phyloP scores from a whole-genome alignment of 2,329 filamentous ascomycete genomes.

The Phoma sp. region DNA sequence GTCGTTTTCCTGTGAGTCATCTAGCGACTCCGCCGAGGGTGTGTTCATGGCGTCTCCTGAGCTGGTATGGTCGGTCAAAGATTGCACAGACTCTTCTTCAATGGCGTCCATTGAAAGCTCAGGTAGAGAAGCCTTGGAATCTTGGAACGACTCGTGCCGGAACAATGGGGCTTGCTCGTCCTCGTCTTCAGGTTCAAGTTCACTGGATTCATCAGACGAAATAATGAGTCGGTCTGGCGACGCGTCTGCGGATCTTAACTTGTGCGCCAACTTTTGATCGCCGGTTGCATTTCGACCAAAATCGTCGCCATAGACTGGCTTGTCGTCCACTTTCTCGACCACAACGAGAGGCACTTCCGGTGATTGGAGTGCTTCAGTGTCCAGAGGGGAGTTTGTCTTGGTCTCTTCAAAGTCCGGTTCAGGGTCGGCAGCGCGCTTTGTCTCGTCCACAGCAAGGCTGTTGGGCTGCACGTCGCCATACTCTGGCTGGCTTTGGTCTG shows the following conservation, averaged over 20 bases:
- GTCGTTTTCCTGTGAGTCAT: constrained; percentile 5
- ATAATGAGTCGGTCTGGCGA: constrained; percentile 43
- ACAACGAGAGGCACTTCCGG: constrained; percentile 34
- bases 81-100: constrained; percentile 26
- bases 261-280: constrained; percentile 44
- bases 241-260: constrained; percentile 41
- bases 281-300: constrained; percentile 42
- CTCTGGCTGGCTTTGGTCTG: constrained; percentile 26
- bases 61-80: constrained; percentile 30
- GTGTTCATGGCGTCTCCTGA: constrained; percentile 26
- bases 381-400: constrained; percentile 20
- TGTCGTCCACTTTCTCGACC: constrained; percentile 46
- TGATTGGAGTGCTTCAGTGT: constrained; percentile 15
- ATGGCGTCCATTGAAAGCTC: constrained; percentile 21
- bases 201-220: constrained; percentile 24
- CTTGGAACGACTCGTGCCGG: constrained; percentile 37
- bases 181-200: constrained; percentile 24
- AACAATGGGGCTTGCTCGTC: constrained; percentile 36
- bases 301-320: constrained; percentile 46
- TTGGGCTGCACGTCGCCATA: constrained; percentile 22
- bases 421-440: constrained; percentile 31
- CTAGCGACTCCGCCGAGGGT: constrained; percentile 25
- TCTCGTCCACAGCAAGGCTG: constrained; percentile 18
- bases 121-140: constrained; percentile 7
- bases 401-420: constrained; percentile 29